Base-by-base conservation (phyloP, 225 moss, liverwort and hornwort species). In the Neckera pumila region DNA sequence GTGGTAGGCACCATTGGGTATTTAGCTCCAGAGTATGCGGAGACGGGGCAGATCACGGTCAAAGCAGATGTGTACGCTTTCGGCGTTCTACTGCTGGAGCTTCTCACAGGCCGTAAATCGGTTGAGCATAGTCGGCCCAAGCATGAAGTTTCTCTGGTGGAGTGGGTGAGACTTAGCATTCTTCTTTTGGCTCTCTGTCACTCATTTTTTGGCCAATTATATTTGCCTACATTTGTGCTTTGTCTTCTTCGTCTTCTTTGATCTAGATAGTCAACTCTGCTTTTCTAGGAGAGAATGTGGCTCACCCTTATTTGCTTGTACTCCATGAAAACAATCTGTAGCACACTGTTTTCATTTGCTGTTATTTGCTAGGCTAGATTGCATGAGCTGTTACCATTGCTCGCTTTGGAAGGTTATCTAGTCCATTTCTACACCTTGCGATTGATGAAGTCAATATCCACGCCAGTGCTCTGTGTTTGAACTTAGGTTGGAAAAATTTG, bases 51-150 rank as follows among this genome's bases (percentile, higher is more conserved):
- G 28, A 92, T 97, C 60, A 96, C 95, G n/a, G 97, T 96, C 77
- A 97, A 95, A 84, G 94, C 94, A 49, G 97, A 96, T 81, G 95
- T 97, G 12, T 97, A 94, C 72, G 95, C 96, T 23, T 97, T 96
- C 64, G 97, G 97, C n/a, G 87, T 97, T 42, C 93, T 96, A 60
- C 89, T 97, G 65, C 86, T 97, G 87, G 96, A 96, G 90, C 96
- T 97, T 58, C 91, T 97, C 15, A 94, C 94, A n/a, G 97, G 97
- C 65, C 94, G 95, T 20, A 94, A 96, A 93, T 88, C 97, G 25
- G 88, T 96, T 58, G 97, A 97, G 58, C 75, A 93, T 33, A 81
- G 56, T 69, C 92, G 91, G 16, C 91, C 95, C n/a, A 92, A 76
- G 82, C 79, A 91, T 83, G 89, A 96, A 90, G 88, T 92, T 40